Percentiles rank a stretch among this genome's conserved stretches.
These are phyloP conservation scores for Cyphellophora attinorum DNA, from an alignment of 2,329 filamentous ascomycete species.

Conservation along the genomic window DNA sequence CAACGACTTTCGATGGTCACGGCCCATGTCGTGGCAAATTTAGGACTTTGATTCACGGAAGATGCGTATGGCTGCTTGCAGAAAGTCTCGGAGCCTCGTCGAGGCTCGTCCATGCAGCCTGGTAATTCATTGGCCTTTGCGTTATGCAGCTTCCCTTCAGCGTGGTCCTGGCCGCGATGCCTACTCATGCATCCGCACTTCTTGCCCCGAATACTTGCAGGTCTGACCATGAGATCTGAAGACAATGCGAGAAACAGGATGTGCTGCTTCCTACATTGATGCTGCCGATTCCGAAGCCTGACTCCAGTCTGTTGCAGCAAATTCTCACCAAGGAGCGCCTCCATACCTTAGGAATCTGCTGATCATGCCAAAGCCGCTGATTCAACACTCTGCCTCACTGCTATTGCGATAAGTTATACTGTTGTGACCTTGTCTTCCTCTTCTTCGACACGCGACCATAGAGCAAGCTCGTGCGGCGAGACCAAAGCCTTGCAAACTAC, in stretches of 20 bases:
- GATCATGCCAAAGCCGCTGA: too few relatives aligned
- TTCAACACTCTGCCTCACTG: too few relatives aligned
- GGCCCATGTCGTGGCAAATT: constrained; percentile 15
- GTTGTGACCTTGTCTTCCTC: too few relatives aligned
- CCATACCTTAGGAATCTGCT: too few relatives aligned
- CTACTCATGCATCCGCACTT: too few relatives aligned
- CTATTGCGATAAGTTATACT: too few relatives aligned
- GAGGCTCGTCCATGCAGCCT: constrained; percentile 13
- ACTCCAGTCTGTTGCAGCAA: constrained; percentile 4
- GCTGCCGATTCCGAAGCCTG: constrained; percentile 10
- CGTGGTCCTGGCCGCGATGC: constrained; percentile 14
- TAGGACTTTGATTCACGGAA: constrained; percentile 14
- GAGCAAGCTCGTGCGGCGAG: too few relatives aligned
- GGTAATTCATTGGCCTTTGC: constrained; percentile 14
- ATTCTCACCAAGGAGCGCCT: too few relatives aligned
- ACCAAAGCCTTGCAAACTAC: too few relatives aligned
- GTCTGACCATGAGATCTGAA: constrained; percentile 13
- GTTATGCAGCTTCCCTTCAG: constrained; percentile 15
- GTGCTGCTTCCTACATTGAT: constrained; percentile 15
- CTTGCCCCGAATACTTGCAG: constrained; percentile 14
- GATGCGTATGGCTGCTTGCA: constrained; percentile 18
- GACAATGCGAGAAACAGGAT: constrained; percentile 7
- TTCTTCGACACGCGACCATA: too few relatives aligned
- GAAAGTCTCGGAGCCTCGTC: constrained; percentile 14
- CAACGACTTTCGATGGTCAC: too few relatives aligned